These are phyloP conservation scores for Verticillium dahliae DNA, from an alignment of 2,329 filamentous ascomycete genomes.

Conservation along the genomic window DNA sequence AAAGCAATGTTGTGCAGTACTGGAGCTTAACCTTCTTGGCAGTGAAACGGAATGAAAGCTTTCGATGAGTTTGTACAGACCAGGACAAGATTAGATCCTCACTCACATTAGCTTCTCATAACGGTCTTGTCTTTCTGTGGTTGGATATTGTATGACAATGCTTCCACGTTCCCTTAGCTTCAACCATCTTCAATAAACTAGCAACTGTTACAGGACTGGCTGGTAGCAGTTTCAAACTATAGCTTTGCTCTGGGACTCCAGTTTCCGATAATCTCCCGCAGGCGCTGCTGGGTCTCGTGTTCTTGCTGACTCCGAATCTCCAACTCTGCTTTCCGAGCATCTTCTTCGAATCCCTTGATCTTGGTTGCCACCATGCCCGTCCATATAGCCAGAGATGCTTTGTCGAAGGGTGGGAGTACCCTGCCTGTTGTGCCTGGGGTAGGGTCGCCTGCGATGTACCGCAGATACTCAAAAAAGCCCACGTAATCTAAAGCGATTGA, in stretches of 20 bases:
- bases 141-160: no score
- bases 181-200: no score
- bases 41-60: background rate
- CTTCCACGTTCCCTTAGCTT: no score
- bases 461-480: constrained; percentile 30
- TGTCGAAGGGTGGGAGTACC: constrained; percentile 32
- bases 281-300: background rate
- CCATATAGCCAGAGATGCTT: constrained; percentile 27
- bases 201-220: no score
- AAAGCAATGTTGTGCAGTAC: background rate
- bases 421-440: constrained; percentile 27
- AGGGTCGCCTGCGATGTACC: constrained; percentile 33
- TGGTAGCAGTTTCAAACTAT: background rate
- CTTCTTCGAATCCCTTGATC: constrained; percentile 19
- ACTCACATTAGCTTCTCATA: no score
- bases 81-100: no score
- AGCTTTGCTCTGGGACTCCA: background rate
- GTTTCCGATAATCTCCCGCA: background rate
- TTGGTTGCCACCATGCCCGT: constrained; percentile 20
- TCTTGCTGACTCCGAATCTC: constrained; percentile 5
- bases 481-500: constrained; percentile 26
- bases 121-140: no score
- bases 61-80: background rate
- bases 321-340: constrained; percentile 19
- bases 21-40: constrained; percentile 1